Evolutionary conservation across 805 yeast species (phyloP), one percentile per base, ranked within the genome.

Genomic region (Pichia deserticola): DNA sequence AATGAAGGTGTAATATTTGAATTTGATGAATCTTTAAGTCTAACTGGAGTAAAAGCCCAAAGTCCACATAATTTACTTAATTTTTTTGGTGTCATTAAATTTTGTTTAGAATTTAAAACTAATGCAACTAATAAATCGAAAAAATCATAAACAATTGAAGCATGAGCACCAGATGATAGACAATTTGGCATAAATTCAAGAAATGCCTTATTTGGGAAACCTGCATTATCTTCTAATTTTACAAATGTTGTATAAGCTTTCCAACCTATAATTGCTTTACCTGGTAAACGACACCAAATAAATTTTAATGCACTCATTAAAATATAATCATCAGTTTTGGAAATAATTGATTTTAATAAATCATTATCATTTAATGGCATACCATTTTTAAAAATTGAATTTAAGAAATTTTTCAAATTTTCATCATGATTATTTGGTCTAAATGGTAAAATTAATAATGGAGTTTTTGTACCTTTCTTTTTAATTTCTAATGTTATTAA

Each of bases 81-180:
- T 60, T 87, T 88, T 44, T 89, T 74, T 0, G 93, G 95, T 59
- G 86, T 80, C 73, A 89, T 69, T 59, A 84, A 81, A 60, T 89
- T 88, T 40, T 81, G 78, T 57, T 81, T 84, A 4, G 95, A 81
- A 65, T 88, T 86, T 9, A 95, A 80, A 0, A 95, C 82, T 40
- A 89, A 67, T 10, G 89, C 76, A 10, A 88, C 86, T 41, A 90
- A 68, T 36, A 89, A 73, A 60, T 89, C 96, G 58, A 89, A 77
- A 59, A 89, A 90, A 62, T 87, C 95, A 63, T 86, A 87, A 5
- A 87, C 92, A 5, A 90, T 87, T 1, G 93, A 83, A 0, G 96
- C 95, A 67, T 89, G 96, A 5, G 92, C 84, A 2, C 93, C 88
- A 0, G 93, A 82, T 3, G 84, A 77, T 27, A 88, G 71, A 65